phyloP scores from a whole-genome alignment of 805 yeast species.

The Pichia californica region DNA sequence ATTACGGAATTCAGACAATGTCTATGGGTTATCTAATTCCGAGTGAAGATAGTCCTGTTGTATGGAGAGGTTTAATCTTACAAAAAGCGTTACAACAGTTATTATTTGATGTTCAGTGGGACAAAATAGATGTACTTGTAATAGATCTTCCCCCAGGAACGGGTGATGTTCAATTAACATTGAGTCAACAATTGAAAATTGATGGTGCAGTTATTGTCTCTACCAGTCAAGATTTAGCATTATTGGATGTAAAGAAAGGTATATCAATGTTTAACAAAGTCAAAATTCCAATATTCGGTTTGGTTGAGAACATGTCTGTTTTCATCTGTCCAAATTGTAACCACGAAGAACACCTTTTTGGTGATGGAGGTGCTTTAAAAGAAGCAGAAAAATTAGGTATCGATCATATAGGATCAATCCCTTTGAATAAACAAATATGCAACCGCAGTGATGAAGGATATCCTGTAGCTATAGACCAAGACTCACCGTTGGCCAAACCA shows the following conservation, averaged over 20 bases:
- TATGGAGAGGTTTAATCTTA: constrained; percentile 84
- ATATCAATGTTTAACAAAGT: constrained; percentile 71
- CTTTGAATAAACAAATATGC: constrained; percentile 57
- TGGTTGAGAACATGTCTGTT: constrained; percentile 80
- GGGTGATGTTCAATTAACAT: constrained; percentile 78
- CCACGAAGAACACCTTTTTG: constrained; percentile 71
- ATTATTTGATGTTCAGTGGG: constrained; percentile 78
- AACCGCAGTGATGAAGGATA: constrained; percentile 54
- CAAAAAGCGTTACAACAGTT: constrained; percentile 83
- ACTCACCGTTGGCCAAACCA: constrained; percentile 32
- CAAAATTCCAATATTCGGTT: constrained; percentile 61
- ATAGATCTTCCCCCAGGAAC: constrained; percentile 91
- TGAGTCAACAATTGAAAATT: constrained; percentile 70
- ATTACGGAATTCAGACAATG: constrained; percentile 78
- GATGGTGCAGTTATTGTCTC: constrained; percentile 80
- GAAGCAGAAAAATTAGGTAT: constrained; percentile 43
- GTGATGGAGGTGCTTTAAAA: constrained; percentile 50
- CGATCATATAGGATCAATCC: constrained; percentile 58
- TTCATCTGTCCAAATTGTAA: constrained; percentile 70
- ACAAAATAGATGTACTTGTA: constrained; percentile 56
- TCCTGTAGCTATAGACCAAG: constrained; percentile 49
- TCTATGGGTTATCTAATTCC: constrained; percentile 81
- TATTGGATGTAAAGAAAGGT: constrained; percentile 75
- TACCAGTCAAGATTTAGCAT: constrained; percentile 82
- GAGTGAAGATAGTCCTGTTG: constrained; percentile 59